phyloP scores from a whole-genome alignment of 192 early-diverging fungal genomes.

The Umbelopsis vinacea region DNA sequence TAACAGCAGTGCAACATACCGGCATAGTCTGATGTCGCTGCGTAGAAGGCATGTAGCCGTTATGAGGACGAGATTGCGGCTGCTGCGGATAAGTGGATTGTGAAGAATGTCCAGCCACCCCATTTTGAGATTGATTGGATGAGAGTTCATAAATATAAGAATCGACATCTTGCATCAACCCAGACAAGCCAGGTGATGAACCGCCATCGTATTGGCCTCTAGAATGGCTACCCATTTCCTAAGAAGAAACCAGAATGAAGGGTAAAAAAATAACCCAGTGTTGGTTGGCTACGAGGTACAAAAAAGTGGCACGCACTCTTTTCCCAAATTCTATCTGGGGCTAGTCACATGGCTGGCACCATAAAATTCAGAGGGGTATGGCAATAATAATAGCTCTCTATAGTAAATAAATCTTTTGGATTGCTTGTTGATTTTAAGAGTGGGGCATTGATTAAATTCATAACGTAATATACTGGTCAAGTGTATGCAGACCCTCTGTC shows the following conservation, averaged over 20 bases:
- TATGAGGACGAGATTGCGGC: slow-evolving; percentile 13
- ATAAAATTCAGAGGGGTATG: no score
- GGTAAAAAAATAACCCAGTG: background rate
- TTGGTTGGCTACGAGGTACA: no score
- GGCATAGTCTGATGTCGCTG: slow-evolving; percentile 7
- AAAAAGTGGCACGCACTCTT: no score
- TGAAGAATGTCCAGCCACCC: slow-evolving; percentile 13
- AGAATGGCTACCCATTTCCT: slow-evolving; percentile 15
- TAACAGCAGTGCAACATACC: background rate
- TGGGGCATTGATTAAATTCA: no score
- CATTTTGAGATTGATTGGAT: slow-evolving; percentile 3
- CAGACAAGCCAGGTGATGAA: slow-evolving; percentile 14
- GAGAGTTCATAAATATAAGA: slow-evolving; percentile 27
- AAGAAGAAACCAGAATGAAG: background rate
- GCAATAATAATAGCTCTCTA: no score
- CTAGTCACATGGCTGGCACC: no score
- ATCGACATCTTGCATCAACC: slow-evolving; percentile 29
- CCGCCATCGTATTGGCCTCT: slow-evolving; percentile 18
- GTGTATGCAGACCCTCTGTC: no score
- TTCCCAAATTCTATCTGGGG: no score
- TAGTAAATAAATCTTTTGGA: no score
- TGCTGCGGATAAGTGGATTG: slow-evolving; percentile 7
- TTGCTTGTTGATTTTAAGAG: no score
- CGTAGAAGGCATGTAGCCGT: background rate
- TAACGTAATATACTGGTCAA: no score